phyloP scores from a whole-genome alignment of 192 early-diverging fungal genomes.

The Mortierella hygrophila region DNA sequence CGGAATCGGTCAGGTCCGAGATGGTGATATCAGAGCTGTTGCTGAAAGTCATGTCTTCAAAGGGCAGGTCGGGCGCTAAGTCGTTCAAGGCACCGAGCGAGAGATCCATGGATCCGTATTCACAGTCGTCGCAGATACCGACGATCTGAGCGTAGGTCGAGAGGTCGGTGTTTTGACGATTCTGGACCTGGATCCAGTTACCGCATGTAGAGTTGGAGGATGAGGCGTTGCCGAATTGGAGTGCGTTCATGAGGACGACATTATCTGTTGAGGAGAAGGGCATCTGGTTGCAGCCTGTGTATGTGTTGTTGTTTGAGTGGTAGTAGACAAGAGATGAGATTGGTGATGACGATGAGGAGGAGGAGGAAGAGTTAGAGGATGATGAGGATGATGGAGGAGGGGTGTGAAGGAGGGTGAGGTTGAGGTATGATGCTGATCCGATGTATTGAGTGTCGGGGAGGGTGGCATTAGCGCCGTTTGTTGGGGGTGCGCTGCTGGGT shows the following conservation, averaged over 20 bases:
- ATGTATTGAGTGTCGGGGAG: constrained; percentile 31
- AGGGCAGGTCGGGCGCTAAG: constrained; percentile 21
- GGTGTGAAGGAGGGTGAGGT: constrained; percentile 25
- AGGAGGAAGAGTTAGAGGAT: not conserved
- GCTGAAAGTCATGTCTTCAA: constrained; percentile 27
- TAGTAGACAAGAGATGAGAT: constrained; percentile 44
- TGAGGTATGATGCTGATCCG: constrained; percentile 44
- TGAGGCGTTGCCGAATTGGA: constrained; percentile 38
- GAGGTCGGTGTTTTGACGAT: constrained; percentile 42
- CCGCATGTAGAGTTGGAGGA: constrained; percentile 44
- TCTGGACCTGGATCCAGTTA: constrained; percentile 43
- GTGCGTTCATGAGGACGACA: constrained; percentile 46
- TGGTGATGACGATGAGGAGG: constrained; percentile 17
- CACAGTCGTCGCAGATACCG: constrained; percentile 42
- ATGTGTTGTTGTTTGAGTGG: constrained; percentile 25
- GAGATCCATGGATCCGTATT: constrained; percentile 33
- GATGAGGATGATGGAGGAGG: not conserved
- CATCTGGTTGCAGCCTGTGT: constrained; percentile 41
- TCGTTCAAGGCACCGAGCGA: constrained; percentile 23
- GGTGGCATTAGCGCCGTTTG: constrained; percentile 42
- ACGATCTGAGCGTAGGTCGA: constrained; percentile 30
- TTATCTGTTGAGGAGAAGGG: constrained; percentile 38
- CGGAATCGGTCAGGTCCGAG: constrained; percentile 11
- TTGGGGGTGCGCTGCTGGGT: constrained; percentile 39
- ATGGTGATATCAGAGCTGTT: constrained; percentile 18